A percentile compares a stretch with the other conserved stretches of the same genome.
Evolutionary conservation across 495 filamentous ascomycete species (phyloP).

Genomic region (Penicillium macrosclerotiorum): DNA sequence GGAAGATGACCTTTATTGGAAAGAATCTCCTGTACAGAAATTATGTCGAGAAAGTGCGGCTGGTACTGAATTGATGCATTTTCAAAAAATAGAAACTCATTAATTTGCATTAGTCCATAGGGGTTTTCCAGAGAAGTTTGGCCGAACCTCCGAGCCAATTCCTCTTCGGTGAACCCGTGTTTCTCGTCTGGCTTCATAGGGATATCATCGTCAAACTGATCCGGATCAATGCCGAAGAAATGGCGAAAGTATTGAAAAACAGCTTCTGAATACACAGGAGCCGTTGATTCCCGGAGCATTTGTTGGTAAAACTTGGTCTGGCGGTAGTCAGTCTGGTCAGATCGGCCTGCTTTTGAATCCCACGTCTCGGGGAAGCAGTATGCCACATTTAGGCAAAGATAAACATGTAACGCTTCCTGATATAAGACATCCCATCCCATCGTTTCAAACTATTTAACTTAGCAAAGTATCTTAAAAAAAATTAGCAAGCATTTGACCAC

Average conservation of each 20-base stretch:
- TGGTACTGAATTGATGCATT: not conserved
- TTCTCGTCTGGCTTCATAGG: not conserved
- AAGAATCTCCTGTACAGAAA: not conserved
- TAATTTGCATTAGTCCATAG: slow-evolving; percentile 9
- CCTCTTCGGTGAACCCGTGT: slow-evolving; percentile 1
- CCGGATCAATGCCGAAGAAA: slow-evolving; percentile 9
- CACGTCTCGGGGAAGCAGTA: slow-evolving; percentile 7
- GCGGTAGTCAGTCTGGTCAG: slow-evolving; percentile 10
- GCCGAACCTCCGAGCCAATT: not conserved
- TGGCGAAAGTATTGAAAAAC: slow-evolving; percentile 4
- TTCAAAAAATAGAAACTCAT: slow-evolving; percentile 13
- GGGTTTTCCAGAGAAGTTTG: not conserved
- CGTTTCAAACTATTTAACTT: not conserved
- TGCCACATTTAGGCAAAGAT: slow-evolving; percentile 7
- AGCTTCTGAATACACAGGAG: not conserved
- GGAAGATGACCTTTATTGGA: not conserved
- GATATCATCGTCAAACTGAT: slow-evolving; percentile 1
- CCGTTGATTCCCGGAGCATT: slow-evolving; percentile 4
- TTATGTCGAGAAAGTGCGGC: not conserved
- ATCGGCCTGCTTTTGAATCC: slow-evolving; percentile 6
- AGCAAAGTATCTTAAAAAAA: not conserved
- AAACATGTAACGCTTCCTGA: slow-evolving; percentile 1
- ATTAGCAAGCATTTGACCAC: too few relatives aligned
- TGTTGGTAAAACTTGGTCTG: slow-evolving; percentile 9
- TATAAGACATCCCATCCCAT: slow-evolving; percentile 3